Evolutionary conservation across 768 basidiomycete genomes (phyloP).

Genomic region (Mycena venus): DNA sequence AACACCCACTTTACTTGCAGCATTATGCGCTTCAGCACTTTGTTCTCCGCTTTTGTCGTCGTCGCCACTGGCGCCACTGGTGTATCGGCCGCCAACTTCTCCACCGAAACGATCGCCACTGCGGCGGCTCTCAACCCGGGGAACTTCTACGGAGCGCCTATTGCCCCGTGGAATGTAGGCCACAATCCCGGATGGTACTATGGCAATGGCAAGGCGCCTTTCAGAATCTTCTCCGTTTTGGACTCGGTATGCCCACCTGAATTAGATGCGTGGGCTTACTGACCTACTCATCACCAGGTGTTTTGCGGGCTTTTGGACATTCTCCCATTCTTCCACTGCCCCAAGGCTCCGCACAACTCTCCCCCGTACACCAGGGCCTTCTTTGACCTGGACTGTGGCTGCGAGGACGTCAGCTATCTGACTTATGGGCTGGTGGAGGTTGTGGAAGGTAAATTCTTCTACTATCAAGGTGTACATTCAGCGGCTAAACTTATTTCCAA

Average conservation of each 20-base stretch:
- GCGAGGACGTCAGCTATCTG: neutral
- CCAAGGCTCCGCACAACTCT: neutral
- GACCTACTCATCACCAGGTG: neutral
- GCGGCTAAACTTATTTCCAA: neutral
- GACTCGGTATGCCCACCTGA: neutral
- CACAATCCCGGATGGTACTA: constrained; percentile 25
- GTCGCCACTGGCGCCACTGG: neutral
- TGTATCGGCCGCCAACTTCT: neutral
- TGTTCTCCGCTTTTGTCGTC: neutral
- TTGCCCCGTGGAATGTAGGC: constrained; percentile 8
- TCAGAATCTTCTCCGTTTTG: neutral
- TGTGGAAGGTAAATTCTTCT: neutral
- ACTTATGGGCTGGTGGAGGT: neutral
- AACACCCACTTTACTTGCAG: neutral
- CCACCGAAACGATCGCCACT: neutral
- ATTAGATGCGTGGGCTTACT: neutral
- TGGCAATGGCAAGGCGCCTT: neutral
- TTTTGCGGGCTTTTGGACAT: neutral
- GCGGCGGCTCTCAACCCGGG: neutral
- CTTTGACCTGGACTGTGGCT: neutral
- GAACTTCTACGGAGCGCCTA: constrained; percentile 21
- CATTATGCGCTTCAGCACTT: neutral
- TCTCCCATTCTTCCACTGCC: neutral
- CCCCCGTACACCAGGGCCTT: neutral
- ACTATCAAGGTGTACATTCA: neutral